Conservation (phyloP, 2,329 filamentous ascomycete genomes). For the Fusarium sp. region DNA sequence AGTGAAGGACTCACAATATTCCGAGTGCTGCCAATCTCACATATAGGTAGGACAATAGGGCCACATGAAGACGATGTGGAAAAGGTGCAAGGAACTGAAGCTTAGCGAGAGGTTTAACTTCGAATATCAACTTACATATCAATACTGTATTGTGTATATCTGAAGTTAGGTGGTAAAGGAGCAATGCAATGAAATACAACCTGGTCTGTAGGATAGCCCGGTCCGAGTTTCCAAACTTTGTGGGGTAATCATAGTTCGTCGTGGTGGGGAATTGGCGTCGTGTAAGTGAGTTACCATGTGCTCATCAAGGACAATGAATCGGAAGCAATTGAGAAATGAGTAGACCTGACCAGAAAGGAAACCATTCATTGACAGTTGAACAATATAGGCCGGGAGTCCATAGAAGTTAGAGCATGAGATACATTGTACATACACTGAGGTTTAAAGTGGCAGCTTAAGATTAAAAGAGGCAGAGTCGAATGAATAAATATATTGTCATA, state of each 20-base stretch:
- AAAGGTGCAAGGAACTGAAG: background rate
- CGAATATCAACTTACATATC: background rate
- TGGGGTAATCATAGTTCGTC: constrained; percentile 10
- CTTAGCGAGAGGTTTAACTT: background rate
- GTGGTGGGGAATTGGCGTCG: constrained; percentile 18
- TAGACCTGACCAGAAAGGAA: background rate
- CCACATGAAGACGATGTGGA: background rate
- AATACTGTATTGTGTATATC: background rate
- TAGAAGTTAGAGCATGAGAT: background rate
- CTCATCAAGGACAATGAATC: background rate
- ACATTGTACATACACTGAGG: background rate
- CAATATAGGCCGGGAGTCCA: background rate
- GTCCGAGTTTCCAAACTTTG: constrained; percentile 5
- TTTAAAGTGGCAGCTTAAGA: background rate
- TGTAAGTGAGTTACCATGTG: background rate
- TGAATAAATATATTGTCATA: background rate
- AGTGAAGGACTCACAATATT: background rate
- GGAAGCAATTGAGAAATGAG: too few species aligned
- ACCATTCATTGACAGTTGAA: background rate
- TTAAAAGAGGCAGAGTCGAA: background rate
- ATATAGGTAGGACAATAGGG: background rate
- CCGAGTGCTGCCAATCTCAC: background rate
- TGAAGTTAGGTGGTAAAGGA: background rate
- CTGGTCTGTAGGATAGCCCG: background rate
- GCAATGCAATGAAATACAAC: background rate